Base-by-base conservation (phyloP, 78 protist species). In the Dictyostelium brefeldianum region DNA sequence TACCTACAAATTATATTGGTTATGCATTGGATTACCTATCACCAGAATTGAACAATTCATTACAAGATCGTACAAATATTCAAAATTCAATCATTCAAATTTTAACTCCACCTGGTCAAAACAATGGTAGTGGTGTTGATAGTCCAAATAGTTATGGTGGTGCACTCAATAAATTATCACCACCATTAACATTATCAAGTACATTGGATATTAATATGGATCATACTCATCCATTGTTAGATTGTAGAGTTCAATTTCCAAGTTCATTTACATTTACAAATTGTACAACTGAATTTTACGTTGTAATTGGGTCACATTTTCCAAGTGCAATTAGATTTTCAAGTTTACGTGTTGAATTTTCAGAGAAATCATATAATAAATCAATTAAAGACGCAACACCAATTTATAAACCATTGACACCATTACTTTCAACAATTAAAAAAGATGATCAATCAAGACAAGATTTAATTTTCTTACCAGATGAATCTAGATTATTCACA, bases 201-300 rank as follows among this genome's bases (percentile, higher is more conserved):
- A 5, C 84, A 29, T 65, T 87, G 48, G 93, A 87, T 50, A 81
- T 87, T 27, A 74, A 64, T 65, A 87, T 87, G 93, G 93, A 87
- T 51, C 93, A 87, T 50, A 78, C 65, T 77, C 93, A 87, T 87
- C 93, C 93, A 47, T 25, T 87, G 50, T 70, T 85, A 4, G 79
- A 77, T 54, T 87, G 93, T 65, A 59, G 93, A 51, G 93, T 87
- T 62, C 93, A 87, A 50, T 87, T 87, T 31, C 93, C 93, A 18
- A 5, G 50, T 8, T 75, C 83, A 31, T 75, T 87, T 65, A 80
- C 93, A 27, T 77, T 77, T 36, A 47, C 93, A 77, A 54, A 74
- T 50, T 57, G 69, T 11, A 59, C 62, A n/a, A 87, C 93, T 11
- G 93, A 87, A 51, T 71, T 87, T n/a, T 87, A 75, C 36, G 93